A percentile compares a stretch with the other conserved stretches of the same genome.
Conservation (phyloP, 371 early-diverging fungal species). For the Parasitella parasitica region DNA sequence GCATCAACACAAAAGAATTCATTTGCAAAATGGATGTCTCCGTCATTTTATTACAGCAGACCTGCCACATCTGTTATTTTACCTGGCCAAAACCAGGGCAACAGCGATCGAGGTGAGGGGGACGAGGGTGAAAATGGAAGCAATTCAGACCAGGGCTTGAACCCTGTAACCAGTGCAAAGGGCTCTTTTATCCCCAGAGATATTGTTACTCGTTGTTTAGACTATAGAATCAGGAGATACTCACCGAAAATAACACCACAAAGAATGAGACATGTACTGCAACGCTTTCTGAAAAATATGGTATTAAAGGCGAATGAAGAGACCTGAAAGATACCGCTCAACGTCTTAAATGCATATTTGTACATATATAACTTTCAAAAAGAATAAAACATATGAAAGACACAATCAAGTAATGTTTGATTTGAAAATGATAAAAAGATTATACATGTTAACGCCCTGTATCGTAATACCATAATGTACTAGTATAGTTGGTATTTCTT, state of each 20-base stretch:
- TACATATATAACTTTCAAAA: neutral
- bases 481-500: too few relatives aligned
- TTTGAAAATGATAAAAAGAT: neutral
- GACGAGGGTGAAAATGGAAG: constrained; percentile 7
- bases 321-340: neutral
- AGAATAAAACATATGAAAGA: neutral
- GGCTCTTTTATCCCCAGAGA: constrained; percentile 39
- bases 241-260: constrained; percentile 49
- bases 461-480: constrained; percentile 12
- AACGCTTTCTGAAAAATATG: constrained; percentile 51
- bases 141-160: neutral
- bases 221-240: constrained; percentile 44
- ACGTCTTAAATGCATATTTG: neutral
- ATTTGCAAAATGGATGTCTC: constrained; percentile 52
- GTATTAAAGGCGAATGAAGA: constrained; percentile 46
- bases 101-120: neutral
- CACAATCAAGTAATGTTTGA: neutral
- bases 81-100: constrained; percentile 15
- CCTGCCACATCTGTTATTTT: constrained; percentile 42
- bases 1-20: constrained; percentile 49
- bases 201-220: constrained; percentile 44
- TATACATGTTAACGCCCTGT: constrained; percentile 7
- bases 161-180: neutral
- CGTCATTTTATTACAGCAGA: constrained; percentile 49
- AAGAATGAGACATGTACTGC: constrained; percentile 48